Conservation (phyloP, 78 protist species). For the Chrysochromulina parva region DNA sequence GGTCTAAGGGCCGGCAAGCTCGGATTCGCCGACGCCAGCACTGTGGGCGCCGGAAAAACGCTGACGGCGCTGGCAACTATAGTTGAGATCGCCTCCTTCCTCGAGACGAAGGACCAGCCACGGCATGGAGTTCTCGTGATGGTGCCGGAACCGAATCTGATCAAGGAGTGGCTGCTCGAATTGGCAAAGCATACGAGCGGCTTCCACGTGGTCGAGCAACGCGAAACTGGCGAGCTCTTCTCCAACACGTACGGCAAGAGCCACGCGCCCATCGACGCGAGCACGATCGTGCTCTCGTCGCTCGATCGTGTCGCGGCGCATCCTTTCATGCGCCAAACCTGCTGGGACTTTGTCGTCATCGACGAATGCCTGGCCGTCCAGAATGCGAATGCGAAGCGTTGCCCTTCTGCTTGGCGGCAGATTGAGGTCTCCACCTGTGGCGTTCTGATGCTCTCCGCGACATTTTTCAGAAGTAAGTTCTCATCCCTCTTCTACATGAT, state of each 20-base stretch:
- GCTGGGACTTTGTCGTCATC: constrained; percentile 41
- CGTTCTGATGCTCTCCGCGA: constrained; percentile 36
- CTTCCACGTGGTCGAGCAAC: constrained; percentile 26
- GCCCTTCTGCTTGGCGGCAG: constrained; percentile 38
- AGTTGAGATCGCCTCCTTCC: not conserved
- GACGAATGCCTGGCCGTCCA: constrained; percentile 44
- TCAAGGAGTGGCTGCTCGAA: constrained; percentile 25
- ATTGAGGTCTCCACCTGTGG: constrained; percentile 11
- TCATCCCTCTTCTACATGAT: constrained; percentile 35
- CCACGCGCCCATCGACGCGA: constrained; percentile 4
- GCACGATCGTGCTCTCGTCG: constrained; percentile 17
- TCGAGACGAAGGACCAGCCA: not conserved
- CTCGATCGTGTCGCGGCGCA: constrained; percentile 25
- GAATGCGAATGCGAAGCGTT: constrained; percentile 16
- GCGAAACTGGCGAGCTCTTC: constrained; percentile 10
- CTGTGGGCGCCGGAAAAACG: constrained; percentile 42
- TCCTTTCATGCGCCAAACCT: constrained; percentile 11
- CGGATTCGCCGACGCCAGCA: constrained; percentile 16
- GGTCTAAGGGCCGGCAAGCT: not conserved
- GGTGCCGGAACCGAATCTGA: not conserved
- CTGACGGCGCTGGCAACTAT: not conserved
- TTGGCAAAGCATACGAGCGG: not conserved
- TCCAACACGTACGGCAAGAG: not conserved
- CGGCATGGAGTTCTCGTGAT: not conserved
- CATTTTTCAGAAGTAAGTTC: constrained; percentile 8